Conservation (phyloP, 1,139 yeast genomes). For the Nakaseomyces uthaithaninus region DNA sequence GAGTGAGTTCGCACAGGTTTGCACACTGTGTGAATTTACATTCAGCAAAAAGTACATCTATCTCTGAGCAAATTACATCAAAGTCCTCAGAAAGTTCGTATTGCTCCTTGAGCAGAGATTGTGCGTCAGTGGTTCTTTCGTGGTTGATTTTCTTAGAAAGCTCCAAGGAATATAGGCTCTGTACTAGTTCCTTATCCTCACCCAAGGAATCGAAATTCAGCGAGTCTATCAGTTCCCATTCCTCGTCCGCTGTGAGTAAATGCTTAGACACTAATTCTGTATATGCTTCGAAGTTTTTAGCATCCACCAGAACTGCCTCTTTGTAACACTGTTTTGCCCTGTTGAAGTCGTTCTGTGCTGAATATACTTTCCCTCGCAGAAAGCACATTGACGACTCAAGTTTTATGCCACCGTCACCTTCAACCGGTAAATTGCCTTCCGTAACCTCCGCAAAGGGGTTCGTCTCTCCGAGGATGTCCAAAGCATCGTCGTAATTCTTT, state of each 20-base stretch:
- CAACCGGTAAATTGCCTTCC: slow-evolving; percentile 12
- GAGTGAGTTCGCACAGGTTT: slow-evolving; percentile 57
- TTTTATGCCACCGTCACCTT: slow-evolving; percentile 65
- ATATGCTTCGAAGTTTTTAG: slow-evolving; percentile 89
- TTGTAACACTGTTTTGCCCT: slow-evolving; percentile 80
- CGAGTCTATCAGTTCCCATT: slow-evolving; percentile 67
- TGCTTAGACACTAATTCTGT: slow-evolving; percentile 67
- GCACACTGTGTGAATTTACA: slow-evolving; percentile 76
- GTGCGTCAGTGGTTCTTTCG: slow-evolving; percentile 57
- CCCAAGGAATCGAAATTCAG: slow-evolving; percentile 64
- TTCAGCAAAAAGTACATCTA: slow-evolving; percentile 66
- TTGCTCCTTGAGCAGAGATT: slow-evolving; percentile 56
- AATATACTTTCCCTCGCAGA: slow-evolving; percentile 74
- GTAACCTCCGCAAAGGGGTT: slow-evolving; percentile 51
- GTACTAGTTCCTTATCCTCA: slow-evolving; percentile 73
- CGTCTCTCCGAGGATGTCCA: slow-evolving; percentile 75
- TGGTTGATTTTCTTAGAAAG: slow-evolving; percentile 66
- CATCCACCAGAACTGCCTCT: slow-evolving; percentile 83
- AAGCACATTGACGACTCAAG: slow-evolving; percentile 83
- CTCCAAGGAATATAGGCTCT: slow-evolving; percentile 64
- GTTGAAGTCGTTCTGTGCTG: slow-evolving; percentile 78
- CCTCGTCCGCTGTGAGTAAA: slow-evolving; percentile 75
- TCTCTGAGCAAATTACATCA: slow-evolving; percentile 61
- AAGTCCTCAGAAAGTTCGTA: slow-evolving; percentile 60
- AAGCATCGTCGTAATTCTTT: slow-evolving; percentile 82